Percentiles rank a stretch among this genome's conserved stretches.
phyloP scores from a whole-genome alignment of 208 protist genomes.

The Leishmania tarentolae region DNA sequence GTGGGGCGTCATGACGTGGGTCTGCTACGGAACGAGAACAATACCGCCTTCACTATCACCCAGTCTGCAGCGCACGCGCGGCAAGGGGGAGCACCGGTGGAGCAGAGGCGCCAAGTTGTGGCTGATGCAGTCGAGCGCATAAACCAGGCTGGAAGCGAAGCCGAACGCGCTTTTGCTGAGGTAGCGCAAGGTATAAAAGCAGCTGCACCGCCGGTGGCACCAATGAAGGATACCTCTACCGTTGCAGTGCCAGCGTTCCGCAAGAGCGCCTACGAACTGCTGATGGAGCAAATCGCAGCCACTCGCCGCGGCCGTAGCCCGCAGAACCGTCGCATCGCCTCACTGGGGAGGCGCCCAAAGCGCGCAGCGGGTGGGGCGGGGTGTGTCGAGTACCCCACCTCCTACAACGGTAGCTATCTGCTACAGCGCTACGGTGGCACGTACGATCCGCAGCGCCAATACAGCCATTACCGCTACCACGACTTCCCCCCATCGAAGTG shows the following conservation, averaged over 20 bases:
- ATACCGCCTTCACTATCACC: slow-evolving; percentile 80
- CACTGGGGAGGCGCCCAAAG: not conserved
- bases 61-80: slow-evolving; percentile 71
- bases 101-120: slow-evolving; percentile 53
- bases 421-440: slow-evolving; percentile 73
- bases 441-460: slow-evolving; percentile 59
- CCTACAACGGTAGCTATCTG: slow-evolving; percentile 56
- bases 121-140: slow-evolving; percentile 62
- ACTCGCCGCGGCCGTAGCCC: slow-evolving; percentile 9
- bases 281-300: slow-evolving; percentile 44
- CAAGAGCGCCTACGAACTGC: slow-evolving; percentile 50
- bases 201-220: slow-evolving; percentile 1
- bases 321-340: slow-evolving; percentile 8
- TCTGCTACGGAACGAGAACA: slow-evolving; percentile 75
- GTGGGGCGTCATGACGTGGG: slow-evolving; percentile 83
- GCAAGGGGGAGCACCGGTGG: slow-evolving; percentile 27
- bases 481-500: slow-evolving; percentile 43
- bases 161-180: slow-evolving; percentile 39
- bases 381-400: slow-evolving; percentile 3
- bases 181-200: slow-evolving; percentile 7
- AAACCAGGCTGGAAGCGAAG: slow-evolving; percentile 41
- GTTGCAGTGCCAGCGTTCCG: slow-evolving; percentile 28
- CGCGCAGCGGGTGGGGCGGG: slow-evolving; percentile 6
- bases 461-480: slow-evolving; percentile 72
- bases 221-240: not conserved